Evolutionary conservation across 2,329 filamentous ascomycete genomes (phyloP), one percentile per base, ranked within the genome.

Genomic region (Colletotrichum sp.): DNA sequence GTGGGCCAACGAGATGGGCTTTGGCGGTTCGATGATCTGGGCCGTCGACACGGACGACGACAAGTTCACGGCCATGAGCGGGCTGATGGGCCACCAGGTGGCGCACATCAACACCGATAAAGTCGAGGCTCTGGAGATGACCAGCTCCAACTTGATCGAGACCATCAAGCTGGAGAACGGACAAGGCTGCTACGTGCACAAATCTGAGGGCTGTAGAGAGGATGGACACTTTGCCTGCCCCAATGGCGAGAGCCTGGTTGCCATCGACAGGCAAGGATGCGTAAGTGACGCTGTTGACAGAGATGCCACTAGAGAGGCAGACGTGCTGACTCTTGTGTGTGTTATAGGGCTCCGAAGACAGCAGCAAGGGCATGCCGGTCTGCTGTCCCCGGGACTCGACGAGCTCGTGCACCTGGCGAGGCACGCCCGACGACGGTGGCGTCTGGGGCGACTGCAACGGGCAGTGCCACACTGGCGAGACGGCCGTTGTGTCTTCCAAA

Each of bases 21-120:
- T 87, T 0, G 77, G 79, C 15, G 82, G 83, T 28, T 67, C 80
- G 9, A 68, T 85, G 64, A 82, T 85, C 21, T 86, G 82, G 83
- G 80, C 83, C 36, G 61, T 65, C 13, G 61, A 65, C 24, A 65
- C 61, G 9, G 61, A 65, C 36, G 61, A 65, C 24, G 61, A 65
- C n/a, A 34, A 34, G 24, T 65, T 65, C 61, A 18, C 61, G 30
- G 61, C 61, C 61, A 65, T 65, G 26, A 65, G 61, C 28, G 61
- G 61, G 30, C 61, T 65, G 15, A 18, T 65, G 13, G 61, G 61
- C 18, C 13, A 65, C 9, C 18, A 34, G 28, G 61, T 43, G 18
- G 28, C 61, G 18, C 61, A 65, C 36, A 7, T 34, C 0, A 18
- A 65, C 60, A n/a, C 36, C 36, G 16, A 18, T 38, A 38, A 38